These are phyloP conservation scores for Ceratocystiopsis minuta DNA, from an alignment of 2,329 filamentous ascomycete species.

Conservation along the genomic window DNA sequence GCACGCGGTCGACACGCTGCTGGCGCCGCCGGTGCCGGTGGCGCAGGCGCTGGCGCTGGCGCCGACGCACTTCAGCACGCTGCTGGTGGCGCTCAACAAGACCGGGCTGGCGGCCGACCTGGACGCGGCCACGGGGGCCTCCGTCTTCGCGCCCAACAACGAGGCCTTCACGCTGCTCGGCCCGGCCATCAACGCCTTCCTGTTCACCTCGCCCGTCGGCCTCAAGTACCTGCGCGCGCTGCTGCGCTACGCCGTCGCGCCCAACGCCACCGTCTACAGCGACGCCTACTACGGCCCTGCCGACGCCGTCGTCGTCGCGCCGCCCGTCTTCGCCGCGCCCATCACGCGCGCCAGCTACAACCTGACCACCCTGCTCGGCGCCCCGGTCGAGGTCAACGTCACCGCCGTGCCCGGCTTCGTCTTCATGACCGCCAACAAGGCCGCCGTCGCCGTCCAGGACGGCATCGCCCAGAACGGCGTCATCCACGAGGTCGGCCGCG, in stretches of 20 bases:
- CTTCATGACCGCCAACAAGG: conserved; percentile 61
- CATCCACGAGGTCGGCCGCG: conserved; percentile 54
- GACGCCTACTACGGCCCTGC: conserved; percentile 52
- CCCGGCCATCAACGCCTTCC: conserved; percentile 56
- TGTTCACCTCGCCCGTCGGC: conserved; percentile 60
- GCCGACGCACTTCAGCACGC: conserved; percentile 60
- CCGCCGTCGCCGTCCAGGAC: conserved; percentile 48
- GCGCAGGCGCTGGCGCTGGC: conserved; percentile 41
- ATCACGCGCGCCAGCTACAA: conserved; percentile 40
- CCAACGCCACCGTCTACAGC: conserved; percentile 61
- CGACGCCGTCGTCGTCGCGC: conserved; percentile 19
- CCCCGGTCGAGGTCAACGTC: conserved; percentile 54
- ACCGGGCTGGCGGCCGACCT: conserved; percentile 51
- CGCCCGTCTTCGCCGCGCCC: conserved; percentile 11
- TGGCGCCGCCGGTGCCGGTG: conserved; percentile 56
- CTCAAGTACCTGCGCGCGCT: conserved; percentile 60
- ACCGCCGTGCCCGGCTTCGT: conserved; percentile 45
- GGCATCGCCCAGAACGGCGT: conserved; percentile 63
- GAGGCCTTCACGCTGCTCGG: conserved; percentile 62
- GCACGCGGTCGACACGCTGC: conserved; percentile 55
- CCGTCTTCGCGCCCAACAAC: conserved; percentile 69
- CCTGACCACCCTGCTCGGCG: conserved; percentile 49
- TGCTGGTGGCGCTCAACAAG: conserved; percentile 55
- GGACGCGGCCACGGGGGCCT: conserved; percentile 41
- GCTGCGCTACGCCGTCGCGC: conserved; percentile 60